Base-by-base conservation (phyloP, 2,329 filamentous ascomycete species). In the Aureobasidium sp. region DNA sequence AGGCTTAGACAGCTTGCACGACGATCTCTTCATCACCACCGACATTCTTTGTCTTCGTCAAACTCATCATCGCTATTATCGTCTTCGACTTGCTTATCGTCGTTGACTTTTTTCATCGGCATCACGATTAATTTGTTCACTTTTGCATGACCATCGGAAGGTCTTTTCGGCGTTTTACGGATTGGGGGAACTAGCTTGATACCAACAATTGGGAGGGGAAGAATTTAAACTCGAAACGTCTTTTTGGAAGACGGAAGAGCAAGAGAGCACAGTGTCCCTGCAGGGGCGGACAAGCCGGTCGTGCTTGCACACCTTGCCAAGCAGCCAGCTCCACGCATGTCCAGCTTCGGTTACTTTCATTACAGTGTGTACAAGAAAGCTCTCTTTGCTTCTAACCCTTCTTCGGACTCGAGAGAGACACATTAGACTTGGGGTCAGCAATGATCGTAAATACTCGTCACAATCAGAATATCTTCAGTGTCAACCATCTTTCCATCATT, bases 1-100 rank as follows among this genome's bases (percentile, higher is more conserved):
- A 83, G 78, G 65, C 67, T 55, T 63, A 59, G 56, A 10, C 9
- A 12, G 26, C 50, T 27, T 10, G 8, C 32, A 10, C 32, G 13
- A 41, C 36, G 24, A 53, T n/a, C 4, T n/a, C 36, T 20, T 37
- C 13, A 15, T 6, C 13, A 13, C 34, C 34, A 15, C 6, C 34
- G 13, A 37, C 12, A 6, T 13, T 13, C 6, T 37, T 37, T 7
- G 8, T 34, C 7, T 10, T 34, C 32, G 9, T 34, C 32, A 1
- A 37, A 37, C 12, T 37, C 34, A 5, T 37, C 15, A 2, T 37
- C 13, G 34, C 34, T 0, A 13, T 37, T 15, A 5, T 15, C 13
- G 15, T 37, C 15, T 5, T 37, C 34, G 34, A 37, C 13, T 37
- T 37, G 34, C 34, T 37, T 6, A 37, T 37, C 13, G 12, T 37